Conservation (phyloP, 805 yeast species). For the Dipodascus geniculatus region DNA sequence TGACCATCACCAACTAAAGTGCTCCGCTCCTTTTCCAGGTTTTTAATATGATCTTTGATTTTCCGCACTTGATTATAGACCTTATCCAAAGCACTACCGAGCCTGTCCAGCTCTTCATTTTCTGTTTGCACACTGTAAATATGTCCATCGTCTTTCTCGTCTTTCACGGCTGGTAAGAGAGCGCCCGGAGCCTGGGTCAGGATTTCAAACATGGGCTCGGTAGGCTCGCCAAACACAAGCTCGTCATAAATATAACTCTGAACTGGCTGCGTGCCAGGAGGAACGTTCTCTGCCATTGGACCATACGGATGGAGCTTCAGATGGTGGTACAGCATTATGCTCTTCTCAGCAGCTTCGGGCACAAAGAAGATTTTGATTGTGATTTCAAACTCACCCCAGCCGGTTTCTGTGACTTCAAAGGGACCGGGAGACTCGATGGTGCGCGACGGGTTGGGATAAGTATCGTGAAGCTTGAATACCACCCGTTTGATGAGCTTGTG, state of each 20-base stretch:
- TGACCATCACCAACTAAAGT: neutral
- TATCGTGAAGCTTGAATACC: constrained; percentile 89
- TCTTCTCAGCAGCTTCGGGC: constrained; percentile 80
- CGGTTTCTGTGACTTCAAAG: constrained; percentile 90
- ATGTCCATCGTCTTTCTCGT: constrained; percentile 11
- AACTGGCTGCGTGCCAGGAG: constrained; percentile 28
- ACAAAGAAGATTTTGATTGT: constrained; percentile 77
- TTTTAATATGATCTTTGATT: constrained; percentile 27
- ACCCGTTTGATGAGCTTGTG: constrained; percentile 79
- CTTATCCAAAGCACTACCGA: constrained; percentile 34
- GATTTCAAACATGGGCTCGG: constrained; percentile 73
- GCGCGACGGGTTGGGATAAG: constrained; percentile 79
- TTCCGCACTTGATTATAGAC: constrained; percentile 36
- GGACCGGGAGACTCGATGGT: constrained; percentile 75
- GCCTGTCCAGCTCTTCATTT: constrained; percentile 49
- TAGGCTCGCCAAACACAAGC: constrained; percentile 89
- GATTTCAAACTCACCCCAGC: constrained; percentile 99
- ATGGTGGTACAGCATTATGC: constrained; percentile 76
- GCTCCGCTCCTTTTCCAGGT: constrained; percentile 20
- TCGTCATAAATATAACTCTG: constrained; percentile 71
- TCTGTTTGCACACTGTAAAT: constrained; percentile 40
- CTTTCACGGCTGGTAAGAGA: constrained; percentile 26
- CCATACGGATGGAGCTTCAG: constrained; percentile 83
- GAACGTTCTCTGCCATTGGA: constrained; percentile 3
- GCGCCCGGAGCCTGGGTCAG: constrained; percentile 41